Conservation (phyloP, 176 grass and related monocot genomes). For the Saccharum officinarum region DNA sequence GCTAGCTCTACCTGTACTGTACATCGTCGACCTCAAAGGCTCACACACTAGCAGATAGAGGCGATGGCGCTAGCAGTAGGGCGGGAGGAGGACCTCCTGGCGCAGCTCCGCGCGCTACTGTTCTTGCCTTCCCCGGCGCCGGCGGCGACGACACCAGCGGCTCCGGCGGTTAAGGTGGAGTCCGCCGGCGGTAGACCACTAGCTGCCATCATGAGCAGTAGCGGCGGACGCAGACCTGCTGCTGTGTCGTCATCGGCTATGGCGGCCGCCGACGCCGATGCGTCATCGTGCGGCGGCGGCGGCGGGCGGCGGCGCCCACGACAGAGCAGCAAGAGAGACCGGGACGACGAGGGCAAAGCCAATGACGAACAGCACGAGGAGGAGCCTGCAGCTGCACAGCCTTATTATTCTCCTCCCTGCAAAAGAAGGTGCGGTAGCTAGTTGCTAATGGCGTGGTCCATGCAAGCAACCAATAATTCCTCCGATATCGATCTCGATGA, state of each 20-base stretch:
- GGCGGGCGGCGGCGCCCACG: too few species aligned
- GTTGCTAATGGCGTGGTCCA: background rate
- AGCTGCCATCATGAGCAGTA: background rate
- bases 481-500: background rate
- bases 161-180: background rate
- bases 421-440: background rate
- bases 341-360: background rate
- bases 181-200: background rate
- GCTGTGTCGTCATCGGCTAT: too few species aligned
- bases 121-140: background rate
- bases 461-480: background rate
- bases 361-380: background rate
- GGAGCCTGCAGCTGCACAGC: background rate
- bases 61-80: background rate
- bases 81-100: background rate
- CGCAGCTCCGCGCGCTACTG: background rate
- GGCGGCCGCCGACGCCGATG: too few species aligned
- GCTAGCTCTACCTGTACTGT: too few species aligned
- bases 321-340: background rate
- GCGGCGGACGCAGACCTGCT: background rate
- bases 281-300: background rate
- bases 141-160: background rate
- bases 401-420: background rate
- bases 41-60: too few species aligned
- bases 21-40: too few species aligned